These are phyloP conservation scores for Cyclotella sp. DNA, from an alignment of 108 stramenopile genomes.

Conservation along the genomic window DNA sequence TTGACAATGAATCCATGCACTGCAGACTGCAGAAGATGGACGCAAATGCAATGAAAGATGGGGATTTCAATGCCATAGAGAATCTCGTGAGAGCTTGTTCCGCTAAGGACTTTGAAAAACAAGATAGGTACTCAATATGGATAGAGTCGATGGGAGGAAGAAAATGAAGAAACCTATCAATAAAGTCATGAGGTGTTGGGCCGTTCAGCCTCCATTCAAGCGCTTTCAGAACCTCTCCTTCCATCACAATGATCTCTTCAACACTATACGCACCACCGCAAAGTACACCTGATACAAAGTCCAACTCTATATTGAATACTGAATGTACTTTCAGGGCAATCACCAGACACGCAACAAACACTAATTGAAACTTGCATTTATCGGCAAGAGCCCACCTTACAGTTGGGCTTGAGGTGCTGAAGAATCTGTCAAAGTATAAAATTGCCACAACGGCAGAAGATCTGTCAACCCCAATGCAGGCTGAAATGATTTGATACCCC, in stretches of 20 bases:
- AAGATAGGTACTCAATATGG: neutral
- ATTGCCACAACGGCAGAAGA: neutral
- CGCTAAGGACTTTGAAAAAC: neutral
- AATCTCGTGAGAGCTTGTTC: neutral
- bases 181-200: constrained; percentile 25
- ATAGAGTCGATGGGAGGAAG: neutral
- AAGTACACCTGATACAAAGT: constrained; percentile 11
- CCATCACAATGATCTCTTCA: constrained; percentile 4
- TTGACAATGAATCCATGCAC: neutral
- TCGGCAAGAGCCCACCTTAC: neutral
- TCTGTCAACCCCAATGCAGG: constrained; percentile 17
- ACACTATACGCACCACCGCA: constrained; percentile 14
- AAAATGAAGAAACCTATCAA: constrained; percentile 1
- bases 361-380: constrained; percentile 15
- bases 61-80: neutral
- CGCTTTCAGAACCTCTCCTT: neutral
- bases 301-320: constrained; percentile 16
- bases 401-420: neutral
- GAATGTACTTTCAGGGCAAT: constrained; percentile 20
- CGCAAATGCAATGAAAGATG: constrained; percentile 11
- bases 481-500: constrained; percentile 20
- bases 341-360: constrained; percentile 15
- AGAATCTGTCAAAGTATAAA: constrained; percentile 29
- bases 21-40: neutral
- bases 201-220: constrained; percentile 29